These are phyloP conservation scores for Botrytis byssoidea DNA, from an alignment of 2,329 filamentous ascomycete species.

Conservation along the genomic window DNA sequence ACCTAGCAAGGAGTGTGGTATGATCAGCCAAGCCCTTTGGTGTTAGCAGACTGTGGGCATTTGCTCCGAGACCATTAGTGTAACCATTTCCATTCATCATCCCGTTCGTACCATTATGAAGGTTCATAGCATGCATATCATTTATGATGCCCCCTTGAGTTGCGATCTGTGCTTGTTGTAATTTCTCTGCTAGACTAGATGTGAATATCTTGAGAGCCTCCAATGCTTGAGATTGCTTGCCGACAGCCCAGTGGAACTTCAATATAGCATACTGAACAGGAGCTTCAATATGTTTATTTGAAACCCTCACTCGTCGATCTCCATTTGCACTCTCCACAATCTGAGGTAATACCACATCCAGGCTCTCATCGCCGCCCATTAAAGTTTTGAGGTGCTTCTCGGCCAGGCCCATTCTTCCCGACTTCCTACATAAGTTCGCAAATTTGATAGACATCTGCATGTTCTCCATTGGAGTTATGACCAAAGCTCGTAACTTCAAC, in stretches of 20 bases:
- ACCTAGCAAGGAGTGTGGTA: constrained; percentile 81
- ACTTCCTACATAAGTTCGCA: constrained; percentile 95
- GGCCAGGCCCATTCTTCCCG: constrained; percentile 86
- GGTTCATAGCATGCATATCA: constrained; percentile 34
- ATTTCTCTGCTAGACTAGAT: constrained; percentile 51
- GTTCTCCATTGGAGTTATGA: constrained; percentile 88
- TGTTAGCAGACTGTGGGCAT: constrained; percentile 26
- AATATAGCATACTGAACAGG: constrained; percentile 94
- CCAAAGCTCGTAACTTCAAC: constrained; percentile 89
- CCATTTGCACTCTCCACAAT: constrained; percentile 35
- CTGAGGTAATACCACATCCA: constrained; percentile 59
- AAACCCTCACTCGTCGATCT: constrained; percentile 25
- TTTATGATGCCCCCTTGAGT: constrained; percentile 35
- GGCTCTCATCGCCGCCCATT: constrained; percentile 67
- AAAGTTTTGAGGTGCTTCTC: constrained; percentile 92
- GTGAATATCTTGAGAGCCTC: constrained; percentile 61
- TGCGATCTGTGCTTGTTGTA: constrained; percentile 35
- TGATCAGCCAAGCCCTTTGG: constrained; percentile 55
- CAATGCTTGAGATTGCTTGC: constrained; percentile 62
- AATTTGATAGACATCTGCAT: constrained; percentile 99
- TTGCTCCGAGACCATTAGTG: constrained; percentile 43
- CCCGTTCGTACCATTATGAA: constrained; percentile 42
- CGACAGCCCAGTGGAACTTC: constrained; percentile 93
- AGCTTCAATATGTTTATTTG: constrained; percentile 45
- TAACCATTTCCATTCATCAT: constrained; percentile 46